phyloP scores from a whole-genome alignment of 768 basidiomycete genomes.

The Dendrothele bispora region DNA sequence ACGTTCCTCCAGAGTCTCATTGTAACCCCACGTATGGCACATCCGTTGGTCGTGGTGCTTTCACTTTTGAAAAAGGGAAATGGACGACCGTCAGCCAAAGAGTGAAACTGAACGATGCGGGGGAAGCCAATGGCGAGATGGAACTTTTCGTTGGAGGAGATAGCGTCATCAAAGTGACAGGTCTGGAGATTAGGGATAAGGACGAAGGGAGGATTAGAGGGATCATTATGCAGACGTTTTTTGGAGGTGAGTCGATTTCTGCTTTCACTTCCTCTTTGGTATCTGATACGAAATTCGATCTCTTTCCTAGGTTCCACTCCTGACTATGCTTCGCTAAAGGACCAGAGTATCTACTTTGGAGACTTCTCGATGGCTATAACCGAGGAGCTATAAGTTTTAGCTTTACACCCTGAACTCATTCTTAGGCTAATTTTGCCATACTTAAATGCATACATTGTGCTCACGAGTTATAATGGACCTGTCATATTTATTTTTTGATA shows the following conservation, averaged over 20 bases:
- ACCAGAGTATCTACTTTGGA: no score
- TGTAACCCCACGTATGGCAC: conserved; percentile 66
- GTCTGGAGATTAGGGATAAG: conserved; percentile 54
- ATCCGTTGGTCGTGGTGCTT: conserved; percentile 69
- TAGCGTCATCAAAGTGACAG: conserved; percentile 58
- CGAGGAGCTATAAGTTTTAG: no score
- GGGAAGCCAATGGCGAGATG: conserved; percentile 69
- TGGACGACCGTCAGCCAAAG: conserved; percentile 74
- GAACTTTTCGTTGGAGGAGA: conserved; percentile 66
- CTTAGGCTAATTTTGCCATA: no score
- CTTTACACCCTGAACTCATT: no score
- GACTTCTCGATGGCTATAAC: no score
- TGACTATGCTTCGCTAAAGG: no score
- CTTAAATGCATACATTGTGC: no score
- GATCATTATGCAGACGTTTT: conserved; percentile 79
- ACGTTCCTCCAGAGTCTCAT: conserved; percentile 45
- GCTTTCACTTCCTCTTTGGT: no score
- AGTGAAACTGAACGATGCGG: conserved; percentile 72
- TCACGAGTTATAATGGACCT: no score
- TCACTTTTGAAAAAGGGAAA: conserved; percentile 57
- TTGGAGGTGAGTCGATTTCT: conserved; percentile 63
- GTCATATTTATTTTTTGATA: no score
- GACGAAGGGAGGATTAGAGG: conserved; percentile 56
- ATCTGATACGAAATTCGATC: no score
- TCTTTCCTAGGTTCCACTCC: no score